Conservation (phyloP, 176 grass and related monocot species). For the Echinochloa phyllopogon region DNA sequence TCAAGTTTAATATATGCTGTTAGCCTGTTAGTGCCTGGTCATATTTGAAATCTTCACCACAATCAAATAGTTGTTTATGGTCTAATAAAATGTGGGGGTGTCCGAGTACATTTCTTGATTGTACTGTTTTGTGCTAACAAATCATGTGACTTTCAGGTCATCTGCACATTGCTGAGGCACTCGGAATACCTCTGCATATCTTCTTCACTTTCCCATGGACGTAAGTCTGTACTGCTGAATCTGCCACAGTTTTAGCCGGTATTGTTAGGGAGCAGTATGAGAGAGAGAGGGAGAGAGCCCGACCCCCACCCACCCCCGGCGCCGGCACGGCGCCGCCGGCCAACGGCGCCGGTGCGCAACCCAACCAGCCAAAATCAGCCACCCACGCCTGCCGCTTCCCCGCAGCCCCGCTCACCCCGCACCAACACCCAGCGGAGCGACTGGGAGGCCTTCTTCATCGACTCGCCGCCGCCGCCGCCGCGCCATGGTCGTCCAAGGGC, state of each 20-base stretch:
- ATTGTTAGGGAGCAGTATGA: too few species aligned
- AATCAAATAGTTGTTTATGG: not conserved
- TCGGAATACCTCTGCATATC: constrained; percentile 89
- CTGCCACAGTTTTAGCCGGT: not conserved
- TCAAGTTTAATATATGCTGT: constrained; percentile 8
- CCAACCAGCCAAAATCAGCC: too few species aligned
- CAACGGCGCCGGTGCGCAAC: too few species aligned
- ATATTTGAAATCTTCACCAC: not conserved
- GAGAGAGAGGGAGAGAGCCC: too few species aligned
- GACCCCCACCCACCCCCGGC: too few species aligned
- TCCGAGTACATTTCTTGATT: constrained; percentile 22
- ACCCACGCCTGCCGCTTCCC: too few species aligned
- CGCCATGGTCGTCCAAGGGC: too few species aligned
- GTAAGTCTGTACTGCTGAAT: constrained; percentile 66
- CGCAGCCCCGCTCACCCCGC: too few species aligned
- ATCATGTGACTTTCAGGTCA: constrained; percentile 64
- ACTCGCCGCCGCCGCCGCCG: too few species aligned
- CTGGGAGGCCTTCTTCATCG: too few species aligned
- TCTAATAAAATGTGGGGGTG: constrained; percentile 19
- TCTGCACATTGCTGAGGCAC: constrained; percentile 95
- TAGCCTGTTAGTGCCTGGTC: constrained; percentile 28
- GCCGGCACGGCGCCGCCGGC: too few species aligned
- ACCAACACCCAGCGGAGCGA: too few species aligned
- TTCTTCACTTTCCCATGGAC: constrained; percentile 99
- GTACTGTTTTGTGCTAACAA: constrained; percentile 32